Evolutionary conservation across 306 rosid species (phyloP).

Genomic region (Gastrolobium bilobum): DNA sequence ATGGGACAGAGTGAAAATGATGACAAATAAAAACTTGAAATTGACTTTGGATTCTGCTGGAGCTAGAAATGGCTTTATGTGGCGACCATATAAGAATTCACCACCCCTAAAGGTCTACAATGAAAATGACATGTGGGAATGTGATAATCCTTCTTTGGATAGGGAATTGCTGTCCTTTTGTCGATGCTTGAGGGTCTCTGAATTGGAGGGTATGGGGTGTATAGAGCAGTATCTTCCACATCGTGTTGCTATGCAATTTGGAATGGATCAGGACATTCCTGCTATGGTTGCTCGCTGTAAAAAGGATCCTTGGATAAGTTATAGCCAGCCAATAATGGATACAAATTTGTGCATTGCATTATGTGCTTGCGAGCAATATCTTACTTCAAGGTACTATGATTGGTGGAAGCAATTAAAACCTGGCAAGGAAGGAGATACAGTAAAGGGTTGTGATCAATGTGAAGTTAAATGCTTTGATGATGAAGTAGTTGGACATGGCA

Average conservation of each 20-base stretch:
- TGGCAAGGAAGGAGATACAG: neutral
- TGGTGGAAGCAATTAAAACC: constrained; percentile 58
- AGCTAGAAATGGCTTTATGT: constrained; percentile 46
- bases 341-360: constrained; percentile 37
- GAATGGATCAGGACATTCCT: constrained; percentile 72
- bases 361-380: constrained; percentile 33
- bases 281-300: constrained; percentile 16
- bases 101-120: no score
- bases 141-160: neutral
- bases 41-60: constrained; percentile 33
- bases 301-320: constrained; percentile 34
- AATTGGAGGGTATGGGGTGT: constrained; percentile 54
- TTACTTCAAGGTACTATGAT: constrained; percentile 47
- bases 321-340: constrained; percentile 20
- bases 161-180: constrained; percentile 41
- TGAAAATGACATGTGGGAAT: no score
- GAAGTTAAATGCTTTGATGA: no score
- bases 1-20: constrained; percentile 45
- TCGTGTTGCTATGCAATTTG: constrained; percentile 76
- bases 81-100: constrained; percentile 62
- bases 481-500: neutral
- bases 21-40: neutral
- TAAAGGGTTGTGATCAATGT: neutral
- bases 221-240: constrained; percentile 60
- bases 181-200: constrained; percentile 51